Evolutionary conservation across 163 green algal genomes (phyloP), one percentile per base, ranked within the genome.

Genomic region (Chlorella variabilis): DNA sequence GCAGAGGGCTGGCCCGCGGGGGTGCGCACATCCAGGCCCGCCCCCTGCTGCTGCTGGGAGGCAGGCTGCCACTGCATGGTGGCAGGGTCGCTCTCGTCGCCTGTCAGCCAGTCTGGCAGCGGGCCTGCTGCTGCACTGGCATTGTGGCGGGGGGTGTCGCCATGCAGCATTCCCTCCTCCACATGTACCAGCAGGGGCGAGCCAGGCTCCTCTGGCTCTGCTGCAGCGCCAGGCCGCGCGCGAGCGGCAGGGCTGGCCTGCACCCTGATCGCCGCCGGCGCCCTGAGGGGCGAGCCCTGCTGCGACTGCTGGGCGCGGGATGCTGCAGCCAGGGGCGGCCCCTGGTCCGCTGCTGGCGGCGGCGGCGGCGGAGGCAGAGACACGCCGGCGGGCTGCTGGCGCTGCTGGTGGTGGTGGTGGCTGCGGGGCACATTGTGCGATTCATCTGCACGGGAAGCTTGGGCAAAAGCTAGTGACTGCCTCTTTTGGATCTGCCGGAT

Each of bases 131-230:
- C 27, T 56, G 33, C n/a, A n/a, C n/a, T n/a, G n/a, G n/a, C n/a
- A n/a, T 54, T 27, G 25, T 45, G 61, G 61, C 66, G 66, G 4
- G 66, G 66, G 21, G 66, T 54, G 25, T 33, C 39, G 5, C 29
- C 31, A 15, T 36, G 27, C 66, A 65, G n/a, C 70, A 77, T 77
- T 1, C 70, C 48, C 18, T 63, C 70, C 27, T 59, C 20, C 6
- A 77, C 1, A 23, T 77, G 48, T 31, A 77, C 70, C 20, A 77
- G 70, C 70, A 77, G 48, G 0, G 70, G 70, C 11, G 70, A 77
- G 6, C 31, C 70, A 20, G 70, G 70, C 31, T 77, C 70, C 18
- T 77, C 70, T 34, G 3, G 42, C 27, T 18, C 33, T 7, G 29
- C 62, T 41, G 31, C 31, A 41, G 13, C 17, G n/a, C 42, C 68